Base-by-base conservation (phyloP, 768 basidiomycete genomes). In the Terana coerulea region DNA sequence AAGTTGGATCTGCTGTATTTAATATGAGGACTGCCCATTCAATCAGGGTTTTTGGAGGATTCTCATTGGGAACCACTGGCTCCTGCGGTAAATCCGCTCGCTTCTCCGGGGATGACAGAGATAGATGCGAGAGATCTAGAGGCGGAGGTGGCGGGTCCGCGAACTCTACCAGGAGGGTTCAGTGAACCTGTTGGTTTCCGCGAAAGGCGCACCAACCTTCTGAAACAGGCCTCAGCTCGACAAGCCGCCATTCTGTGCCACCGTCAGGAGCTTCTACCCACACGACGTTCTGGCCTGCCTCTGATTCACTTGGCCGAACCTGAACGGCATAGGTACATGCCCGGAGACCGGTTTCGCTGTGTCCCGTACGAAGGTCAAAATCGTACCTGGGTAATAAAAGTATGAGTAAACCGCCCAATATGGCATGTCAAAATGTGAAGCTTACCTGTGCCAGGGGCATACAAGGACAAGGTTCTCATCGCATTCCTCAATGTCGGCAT, bases 11-110 rank as follows among this genome's bases (percentile, higher is more conserved):
- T 1, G 86, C 66, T 0, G 90, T 91, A 57, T 88, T 86, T 24
- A 92, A 72, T 44, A 92, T 87, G 6, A 89, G 69, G 5, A 88
- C 85, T 1, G 87, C 86, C 81, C 84, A 91, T 61, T 88, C 77
- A 62, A 89, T 81, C 11, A 91, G 72, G 0, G 86, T 85, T n/a
- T 68, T 78, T 4, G 88, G 88, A 0, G 80, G 62, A 42, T 76
- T 64, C 0, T 66, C 57, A 1, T 53, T 25, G 1, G 84, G 84
- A 2, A 84, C 74, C 3, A 86, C 48, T 6, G 56, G 74, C 55
- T 81, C 80, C 17, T 64, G 63, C 17, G 48, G 25, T 21, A 47
- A 10, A 8, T 52, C 21, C 9, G 45, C 37, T 21, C 33, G 26
- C n/a, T 29, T 49, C 24, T 36, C 47, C 1, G 45, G 14, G n/a